Evolutionary conservation across 2,329 filamentous ascomycete genomes (phyloP).

Genomic region (Fusarium nodosum): DNA sequence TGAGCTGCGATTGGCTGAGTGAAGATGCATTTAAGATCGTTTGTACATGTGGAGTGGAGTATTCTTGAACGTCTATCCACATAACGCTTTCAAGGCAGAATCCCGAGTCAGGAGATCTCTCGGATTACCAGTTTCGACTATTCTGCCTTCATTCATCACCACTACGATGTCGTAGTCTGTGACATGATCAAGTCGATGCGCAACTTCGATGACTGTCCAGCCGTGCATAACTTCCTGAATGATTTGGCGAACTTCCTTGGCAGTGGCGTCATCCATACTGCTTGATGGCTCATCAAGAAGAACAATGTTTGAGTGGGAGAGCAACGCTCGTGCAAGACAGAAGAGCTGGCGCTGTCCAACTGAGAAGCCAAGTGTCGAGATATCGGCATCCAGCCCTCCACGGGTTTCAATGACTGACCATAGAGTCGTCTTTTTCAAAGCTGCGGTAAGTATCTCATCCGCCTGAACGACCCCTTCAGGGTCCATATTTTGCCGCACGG

Average conservation of each 20-base stretch:
- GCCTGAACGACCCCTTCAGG: constrained; percentile 52
- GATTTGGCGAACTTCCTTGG: constrained; percentile 45
- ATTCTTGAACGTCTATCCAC: neutral
- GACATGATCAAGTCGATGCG: constrained; percentile 50
- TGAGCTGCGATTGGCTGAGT: neutral
- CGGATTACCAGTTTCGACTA: constrained; percentile 49
- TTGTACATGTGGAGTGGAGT: neutral
- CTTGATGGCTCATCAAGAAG: constrained; percentile 54
- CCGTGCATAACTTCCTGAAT: constrained; percentile 43
- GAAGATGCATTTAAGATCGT: neutral
- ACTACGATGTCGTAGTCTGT: constrained; percentile 49
- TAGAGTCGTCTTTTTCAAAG: constrained; percentile 60
- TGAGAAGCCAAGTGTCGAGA: constrained; percentile 55
- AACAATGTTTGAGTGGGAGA: constrained; percentile 51
- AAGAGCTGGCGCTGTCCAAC: constrained; percentile 64
- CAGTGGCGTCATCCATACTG: constrained; percentile 50
- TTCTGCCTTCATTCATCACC: constrained; percentile 49
- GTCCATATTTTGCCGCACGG: constrained; percentile 63
- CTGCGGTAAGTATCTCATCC: constrained; percentile 57
- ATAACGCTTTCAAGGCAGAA: constrained; percentile 12
- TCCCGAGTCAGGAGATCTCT: constrained; percentile 39
- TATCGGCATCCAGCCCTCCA: constrained; percentile 56
- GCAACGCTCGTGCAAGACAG: constrained; percentile 61
- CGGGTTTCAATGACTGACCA: constrained; percentile 55
- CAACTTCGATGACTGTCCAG: constrained; percentile 50